Base-by-base conservation (phyloP, 306 rosid species). In the Dryas alaskensis region DNA sequence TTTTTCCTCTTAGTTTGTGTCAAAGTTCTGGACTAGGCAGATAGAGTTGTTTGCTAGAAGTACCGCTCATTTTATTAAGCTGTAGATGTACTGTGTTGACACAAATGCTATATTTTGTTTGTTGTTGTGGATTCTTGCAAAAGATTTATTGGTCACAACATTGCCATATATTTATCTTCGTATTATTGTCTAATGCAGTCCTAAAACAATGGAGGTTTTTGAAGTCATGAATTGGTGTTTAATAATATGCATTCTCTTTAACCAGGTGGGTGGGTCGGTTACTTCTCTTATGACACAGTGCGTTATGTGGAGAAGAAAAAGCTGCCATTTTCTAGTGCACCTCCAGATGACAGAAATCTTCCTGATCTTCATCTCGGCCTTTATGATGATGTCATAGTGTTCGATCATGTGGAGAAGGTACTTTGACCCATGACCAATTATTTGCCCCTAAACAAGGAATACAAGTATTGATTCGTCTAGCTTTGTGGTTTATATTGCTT, bases 201-300 rank as follows among this genome's bases (percentile, higher is more conserved):
- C 14, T 16, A 43, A 44, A 16, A 3, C 40, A 66, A 45, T 12
- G 27, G 73, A 5, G 65, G 39, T n/a, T 31, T 2, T 57, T 6
- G 61, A 72, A 52, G 58, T 78, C n/a, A 61, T 51, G 19, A 55
- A 17, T 57, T 31, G 60, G 53, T 72, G 50, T 73, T 75, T 77
- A 66, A 76, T 53, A 62, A 40, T 19, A 16, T 31, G 13, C 37
- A 10, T 39, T 47, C 27, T 74, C 75, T 76, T 71, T 60, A 82
- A 52, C 47, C 83, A 94, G 99, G 96, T 84, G 99, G 99, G 50
- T 91, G 97, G 96, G 96, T 94, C 27, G 98, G 98, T 78, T 94
- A 85, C 78, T 91, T 94, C 85, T 94, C 99, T 11, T 94, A 94
- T 76, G 99, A 94, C 75, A 92, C 99, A 11, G 89, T 94, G 84